Conservation (phyloP, 352 stramenopile genomes). For the Pythium rishiriense region DNA sequence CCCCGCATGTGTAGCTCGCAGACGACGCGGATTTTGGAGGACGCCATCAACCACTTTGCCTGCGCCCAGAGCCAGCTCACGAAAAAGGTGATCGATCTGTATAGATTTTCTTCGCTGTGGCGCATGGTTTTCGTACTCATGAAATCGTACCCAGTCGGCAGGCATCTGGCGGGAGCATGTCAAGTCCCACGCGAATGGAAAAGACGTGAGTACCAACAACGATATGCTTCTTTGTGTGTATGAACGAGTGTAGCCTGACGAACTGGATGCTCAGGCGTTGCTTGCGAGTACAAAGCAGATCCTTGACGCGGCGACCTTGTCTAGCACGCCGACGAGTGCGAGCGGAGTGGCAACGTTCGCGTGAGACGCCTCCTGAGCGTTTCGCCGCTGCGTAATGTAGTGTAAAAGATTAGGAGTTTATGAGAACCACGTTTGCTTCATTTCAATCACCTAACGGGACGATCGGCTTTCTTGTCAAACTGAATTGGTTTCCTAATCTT, state of each 20-base stretch:
- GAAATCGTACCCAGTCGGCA: constrained; percentile 24
- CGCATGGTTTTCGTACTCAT: neutral
- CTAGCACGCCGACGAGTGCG: constrained; percentile 7
- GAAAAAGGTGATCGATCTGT: constrained; percentile 42
- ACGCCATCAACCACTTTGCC: constrained; percentile 59
- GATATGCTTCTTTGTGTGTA: too few relatives aligned
- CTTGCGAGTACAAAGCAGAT: constrained; percentile 47
- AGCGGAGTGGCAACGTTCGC: constrained; percentile 14
- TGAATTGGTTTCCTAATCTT: neutral
- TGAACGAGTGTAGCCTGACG: neutral
- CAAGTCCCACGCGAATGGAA: constrained; percentile 38
- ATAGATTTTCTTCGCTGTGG: too few relatives aligned
- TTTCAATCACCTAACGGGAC: neutral
- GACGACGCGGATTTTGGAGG: constrained; percentile 41
- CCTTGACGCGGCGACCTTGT: constrained; percentile 25
- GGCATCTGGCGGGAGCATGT: constrained; percentile 55
- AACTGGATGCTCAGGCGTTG: constrained; percentile 25
- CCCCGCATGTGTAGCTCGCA: constrained; percentile 28
- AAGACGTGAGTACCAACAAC: constrained; percentile 25
- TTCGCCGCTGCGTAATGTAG: too few relatives aligned
- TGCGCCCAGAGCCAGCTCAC: constrained; percentile 59
- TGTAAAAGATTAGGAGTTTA: neutral
- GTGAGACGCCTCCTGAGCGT: neutral
- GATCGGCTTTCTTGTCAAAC: too few relatives aligned
- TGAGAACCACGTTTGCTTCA: neutral